These are phyloP conservation scores for Ceratocystis diversiconidia DNA, from an alignment of 2,329 filamentous ascomycete species.

Conservation along the genomic window DNA sequence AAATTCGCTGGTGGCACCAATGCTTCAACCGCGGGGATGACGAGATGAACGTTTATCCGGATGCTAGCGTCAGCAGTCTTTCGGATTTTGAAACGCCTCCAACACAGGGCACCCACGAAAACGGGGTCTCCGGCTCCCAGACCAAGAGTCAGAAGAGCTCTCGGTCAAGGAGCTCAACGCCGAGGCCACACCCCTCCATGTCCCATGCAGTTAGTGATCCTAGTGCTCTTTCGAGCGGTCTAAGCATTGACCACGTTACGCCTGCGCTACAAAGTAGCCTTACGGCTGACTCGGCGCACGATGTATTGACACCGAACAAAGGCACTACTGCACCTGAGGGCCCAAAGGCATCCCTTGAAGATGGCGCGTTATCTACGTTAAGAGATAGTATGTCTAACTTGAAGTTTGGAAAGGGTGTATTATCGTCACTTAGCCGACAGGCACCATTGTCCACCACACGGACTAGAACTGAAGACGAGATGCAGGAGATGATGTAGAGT, in stretches of 20 bases:
- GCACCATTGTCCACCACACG: constrained; percentile 17
- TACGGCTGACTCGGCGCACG: constrained; percentile 40
- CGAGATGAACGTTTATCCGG: constrained; percentile 73
- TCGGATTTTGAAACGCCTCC: neutral
- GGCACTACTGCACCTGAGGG: constrained; percentile 20
- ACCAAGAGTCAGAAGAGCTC: neutral
- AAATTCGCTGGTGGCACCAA: constrained; percentile 90
- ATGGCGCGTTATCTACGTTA: constrained; percentile 28
- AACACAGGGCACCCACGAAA: neutral
- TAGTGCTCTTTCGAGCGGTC: constrained; percentile 12
- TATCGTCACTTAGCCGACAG: constrained; percentile 19
- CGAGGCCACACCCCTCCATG: constrained; percentile 21
- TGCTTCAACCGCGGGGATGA: constrained; percentile 72
- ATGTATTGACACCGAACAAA: constrained; percentile 32
- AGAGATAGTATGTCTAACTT: constrained; percentile 36
- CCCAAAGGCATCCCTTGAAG: neutral
- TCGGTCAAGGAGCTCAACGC: neutral
- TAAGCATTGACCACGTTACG: neutral
- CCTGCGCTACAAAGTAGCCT: constrained; percentile 4
- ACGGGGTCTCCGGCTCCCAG: constrained; percentile 28
- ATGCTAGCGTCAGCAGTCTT: constrained; percentile 24
- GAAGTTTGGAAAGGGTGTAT: constrained; percentile 34
- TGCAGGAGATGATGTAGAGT: constrained; percentile 34
- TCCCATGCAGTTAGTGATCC: constrained; percentile 22
- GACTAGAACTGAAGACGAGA: constrained; percentile 29